Base-by-base conservation (phyloP, 306 rosid species). In the Vigna angularis region DNA sequence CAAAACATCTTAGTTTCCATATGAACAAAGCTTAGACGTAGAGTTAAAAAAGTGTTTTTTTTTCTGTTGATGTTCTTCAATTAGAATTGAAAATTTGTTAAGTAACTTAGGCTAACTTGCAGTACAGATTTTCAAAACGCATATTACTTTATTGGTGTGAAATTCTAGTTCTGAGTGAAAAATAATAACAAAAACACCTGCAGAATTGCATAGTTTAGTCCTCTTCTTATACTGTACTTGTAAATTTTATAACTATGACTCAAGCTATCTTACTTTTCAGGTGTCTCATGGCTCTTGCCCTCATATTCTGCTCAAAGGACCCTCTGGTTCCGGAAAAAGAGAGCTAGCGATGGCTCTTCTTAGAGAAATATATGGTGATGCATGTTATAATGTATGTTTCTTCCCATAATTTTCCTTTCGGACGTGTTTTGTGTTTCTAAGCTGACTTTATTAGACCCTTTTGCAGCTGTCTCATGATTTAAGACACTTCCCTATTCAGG, bases 381-480 rank as follows among this genome's bases (percentile, higher is more conserved):
- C 92, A 48, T 79, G 88, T 47, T 83, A 83, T 75, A 89, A 89
- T 77, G 98, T 92, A 88, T 40, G 97, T 66, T 83, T 82, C 59
- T 79, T 30, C 50, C 17, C 74, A 40, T 51, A 56, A 18, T 48
- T 65, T 72, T 40, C 47, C 69, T 71, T 73, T 50, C 10, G 17
- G 3, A n/a, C 52, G 17, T 56, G 67, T 55, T 56, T 56, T 67
- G 74, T 48, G 70, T 61, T 65, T 62, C 55, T 66, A 51, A 70
- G 44, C 72, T 84, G 18, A 79, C 81, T n/a, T 81, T 69, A 59
- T 59, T 70, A 16, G 68, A 16, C 24, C n/a, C 18, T 30, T 83
- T 82, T 83, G 88, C 97, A 92, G 98, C 44, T 87, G 69, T 85
- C 91, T 34, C 87, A 94, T 86, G 97, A 92, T 56, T 69, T 94